Conservation (phyloP, 2,329 filamentous ascomycete species). For the Cladosporium halotolerans region DNA sequence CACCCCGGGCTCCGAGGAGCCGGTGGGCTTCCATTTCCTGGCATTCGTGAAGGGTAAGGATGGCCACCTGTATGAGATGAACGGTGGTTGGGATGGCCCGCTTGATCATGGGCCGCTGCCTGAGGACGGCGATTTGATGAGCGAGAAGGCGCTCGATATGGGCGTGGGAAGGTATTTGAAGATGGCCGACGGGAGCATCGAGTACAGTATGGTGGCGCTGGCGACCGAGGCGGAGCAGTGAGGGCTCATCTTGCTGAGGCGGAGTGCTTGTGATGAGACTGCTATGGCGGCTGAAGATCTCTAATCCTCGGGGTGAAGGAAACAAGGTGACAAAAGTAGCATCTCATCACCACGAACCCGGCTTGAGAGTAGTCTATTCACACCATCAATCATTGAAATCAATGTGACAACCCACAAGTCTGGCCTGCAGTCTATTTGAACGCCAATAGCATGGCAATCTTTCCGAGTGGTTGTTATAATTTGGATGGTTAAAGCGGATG, state of each 20-base stretch:
- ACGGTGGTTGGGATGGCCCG: constrained; percentile 40
- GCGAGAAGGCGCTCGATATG: constrained; percentile 35
- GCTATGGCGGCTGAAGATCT: too few species aligned
- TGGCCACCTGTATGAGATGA: constrained; percentile 43
- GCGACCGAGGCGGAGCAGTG: neutral
- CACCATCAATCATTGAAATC: too few species aligned
- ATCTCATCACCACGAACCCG: too few species aligned
- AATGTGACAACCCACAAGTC: too few species aligned
- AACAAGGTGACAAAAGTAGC: too few species aligned
- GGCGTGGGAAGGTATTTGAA: constrained; percentile 36
- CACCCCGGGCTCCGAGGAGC: constrained; percentile 27
- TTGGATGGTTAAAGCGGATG: too few species aligned
- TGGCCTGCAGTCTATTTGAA: too few species aligned
- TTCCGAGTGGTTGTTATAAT: too few species aligned
- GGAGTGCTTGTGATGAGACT: too few species aligned
- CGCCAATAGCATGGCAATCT: too few species aligned
- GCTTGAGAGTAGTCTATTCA: too few species aligned
- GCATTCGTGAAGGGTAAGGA: constrained; percentile 42
- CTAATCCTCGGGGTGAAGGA: too few species aligned
- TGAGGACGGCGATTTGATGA: constrained; percentile 41
- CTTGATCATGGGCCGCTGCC: constrained; percentile 37
- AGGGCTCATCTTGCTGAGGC: neutral
- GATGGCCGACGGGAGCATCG: constrained; percentile 33
- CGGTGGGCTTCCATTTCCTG: constrained; percentile 40
- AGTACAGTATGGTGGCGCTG: constrained; percentile 42